Conservation (phyloP, 2,329 filamentous ascomycete genomes). For the Cladophialophora immunda region DNA sequence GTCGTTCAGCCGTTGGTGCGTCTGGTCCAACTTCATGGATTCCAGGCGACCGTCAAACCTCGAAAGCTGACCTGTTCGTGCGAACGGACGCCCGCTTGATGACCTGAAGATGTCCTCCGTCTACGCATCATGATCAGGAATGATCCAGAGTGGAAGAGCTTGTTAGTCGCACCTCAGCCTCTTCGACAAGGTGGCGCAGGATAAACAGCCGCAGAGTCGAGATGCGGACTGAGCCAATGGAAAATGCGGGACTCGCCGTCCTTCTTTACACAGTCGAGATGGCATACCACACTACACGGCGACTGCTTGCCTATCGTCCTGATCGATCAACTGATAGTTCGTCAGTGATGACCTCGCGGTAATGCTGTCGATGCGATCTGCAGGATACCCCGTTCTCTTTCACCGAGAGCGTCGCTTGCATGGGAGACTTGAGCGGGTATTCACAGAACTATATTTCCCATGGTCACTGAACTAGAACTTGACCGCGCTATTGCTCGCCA, state of each 20-base stretch:
- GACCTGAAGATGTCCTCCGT: not conserved
- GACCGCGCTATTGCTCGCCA: not conserved
- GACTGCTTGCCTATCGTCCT: constrained; percentile 8
- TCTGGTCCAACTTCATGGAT: constrained; percentile 33
- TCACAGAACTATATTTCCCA: not conserved
- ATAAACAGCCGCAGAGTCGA: constrained; percentile 10
- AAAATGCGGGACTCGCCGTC: constrained; percentile 13
- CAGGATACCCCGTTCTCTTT: not conserved
- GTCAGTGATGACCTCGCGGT: not conserved
- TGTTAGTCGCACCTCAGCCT: constrained; percentile 11
- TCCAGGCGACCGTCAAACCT: constrained; percentile 32
- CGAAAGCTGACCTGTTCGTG: constrained; percentile 30
- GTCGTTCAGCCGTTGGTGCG: constrained; percentile 27
- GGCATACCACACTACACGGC: constrained; percentile 9
- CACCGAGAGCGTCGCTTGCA: constrained; percentile 16
- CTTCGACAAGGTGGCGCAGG: constrained; percentile 15
- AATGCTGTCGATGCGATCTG: constrained; percentile 6
- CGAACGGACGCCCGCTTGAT: constrained; percentile 7
- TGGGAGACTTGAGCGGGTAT: not conserved
- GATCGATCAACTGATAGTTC: constrained; percentile 18
- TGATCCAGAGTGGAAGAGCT: not conserved
- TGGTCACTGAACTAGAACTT: constrained; percentile 11
- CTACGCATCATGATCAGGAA: not conserved
- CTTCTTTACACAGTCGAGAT: not conserved
- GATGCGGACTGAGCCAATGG: constrained; percentile 6